phyloP scores from a whole-genome alignment of 2,329 filamentous ascomycete species.

The Thielaviopsis cerberus region DNA sequence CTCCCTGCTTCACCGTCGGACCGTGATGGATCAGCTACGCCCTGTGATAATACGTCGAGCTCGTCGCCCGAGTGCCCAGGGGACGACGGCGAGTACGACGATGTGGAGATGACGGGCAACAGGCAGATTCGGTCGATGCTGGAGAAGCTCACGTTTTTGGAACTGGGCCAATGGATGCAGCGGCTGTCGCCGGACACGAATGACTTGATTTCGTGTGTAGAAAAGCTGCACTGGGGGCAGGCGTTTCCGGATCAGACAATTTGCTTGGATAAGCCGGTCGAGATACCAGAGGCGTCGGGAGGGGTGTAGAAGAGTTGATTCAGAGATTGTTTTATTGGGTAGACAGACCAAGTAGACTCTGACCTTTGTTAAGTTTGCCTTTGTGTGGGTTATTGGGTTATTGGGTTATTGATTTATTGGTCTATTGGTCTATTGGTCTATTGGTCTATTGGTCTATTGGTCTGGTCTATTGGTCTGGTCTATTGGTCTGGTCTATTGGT shows the following conservation, averaged over 20 bases:
- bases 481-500: too few species aligned
- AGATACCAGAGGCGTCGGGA: neutral
- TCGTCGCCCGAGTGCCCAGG: neutral
- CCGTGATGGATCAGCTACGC: slow-evolving; percentile 5
- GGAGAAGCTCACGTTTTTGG: slow-evolving; percentile 2
- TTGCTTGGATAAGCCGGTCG: neutral
- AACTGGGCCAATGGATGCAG: slow-evolving; percentile 5
- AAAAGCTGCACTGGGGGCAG: slow-evolving; percentile 8
- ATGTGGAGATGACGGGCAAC: neutral
- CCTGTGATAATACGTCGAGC: neutral
- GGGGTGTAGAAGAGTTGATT: neutral
- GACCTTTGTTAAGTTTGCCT: too few species aligned
- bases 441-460: too few species aligned
- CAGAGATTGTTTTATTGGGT: too few species aligned
- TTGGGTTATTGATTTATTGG: too few species aligned
- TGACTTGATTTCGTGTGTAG: slow-evolving; percentile 2
- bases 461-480: too few species aligned
- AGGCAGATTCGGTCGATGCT: neutral
- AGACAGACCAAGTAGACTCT: too few species aligned
- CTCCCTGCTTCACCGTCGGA: slow-evolving; percentile 5
- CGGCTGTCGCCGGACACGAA: slow-evolving; percentile 1
- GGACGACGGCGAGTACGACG: neutral
- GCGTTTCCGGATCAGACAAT: slow-evolving; percentile 1
- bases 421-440: too few species aligned
- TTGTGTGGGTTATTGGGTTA: too few species aligned